phyloP scores from a whole-genome alignment of 768 basidiomycete species.

The Candolleomyces eurysporus region DNA sequence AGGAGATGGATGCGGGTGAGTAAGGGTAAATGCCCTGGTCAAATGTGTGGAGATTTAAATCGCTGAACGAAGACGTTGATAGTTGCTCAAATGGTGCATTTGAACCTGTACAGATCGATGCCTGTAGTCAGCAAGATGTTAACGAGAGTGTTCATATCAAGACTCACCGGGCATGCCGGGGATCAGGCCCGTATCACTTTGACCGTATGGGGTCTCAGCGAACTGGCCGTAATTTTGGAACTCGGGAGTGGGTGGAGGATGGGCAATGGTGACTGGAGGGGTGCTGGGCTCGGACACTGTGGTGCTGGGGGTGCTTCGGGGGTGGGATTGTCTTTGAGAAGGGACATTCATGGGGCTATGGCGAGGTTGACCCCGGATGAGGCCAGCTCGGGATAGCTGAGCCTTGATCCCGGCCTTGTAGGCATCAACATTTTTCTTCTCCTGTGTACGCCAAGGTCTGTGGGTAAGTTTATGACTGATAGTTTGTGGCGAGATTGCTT shows the following conservation, averaged over 20 bases:
- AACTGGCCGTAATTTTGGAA: constrained; percentile 21
- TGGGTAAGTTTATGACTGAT: constrained; percentile 9
- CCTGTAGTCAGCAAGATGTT: constrained; percentile 13
- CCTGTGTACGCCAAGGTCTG: constrained; percentile 39
- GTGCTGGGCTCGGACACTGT: constrained; percentile 20
- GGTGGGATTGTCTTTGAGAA: constrained; percentile 19
- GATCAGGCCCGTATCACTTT: constrained; percentile 28
- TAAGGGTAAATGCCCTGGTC: constrained; percentile 20
- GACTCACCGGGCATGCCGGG: constrained; percentile 46
- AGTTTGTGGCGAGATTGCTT: constrained; percentile 15
- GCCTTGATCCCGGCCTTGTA: constrained; percentile 86
- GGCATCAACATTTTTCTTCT: constrained; percentile 76
- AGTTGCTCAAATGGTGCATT: constrained; percentile 38
- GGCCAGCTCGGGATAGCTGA: constrained; percentile 71
- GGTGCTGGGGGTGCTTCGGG: constrained; percentile 23
- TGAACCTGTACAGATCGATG: constrained; percentile 30
- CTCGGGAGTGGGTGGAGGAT: constrained; percentile 9
- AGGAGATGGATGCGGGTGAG: constrained; percentile 28
- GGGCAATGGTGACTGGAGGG: constrained; percentile 17
- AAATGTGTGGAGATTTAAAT: constrained; percentile 26
- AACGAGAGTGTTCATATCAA: not conserved
- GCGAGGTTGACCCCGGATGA: constrained; percentile 81
- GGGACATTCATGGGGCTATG: constrained; percentile 46
- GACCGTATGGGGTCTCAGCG: constrained; percentile 21
- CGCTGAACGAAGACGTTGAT: constrained; percentile 31